Evolutionary conservation across 768 basidiomycete genomes (phyloP).

Genomic region (Lyophyllum shimeji): DNA sequence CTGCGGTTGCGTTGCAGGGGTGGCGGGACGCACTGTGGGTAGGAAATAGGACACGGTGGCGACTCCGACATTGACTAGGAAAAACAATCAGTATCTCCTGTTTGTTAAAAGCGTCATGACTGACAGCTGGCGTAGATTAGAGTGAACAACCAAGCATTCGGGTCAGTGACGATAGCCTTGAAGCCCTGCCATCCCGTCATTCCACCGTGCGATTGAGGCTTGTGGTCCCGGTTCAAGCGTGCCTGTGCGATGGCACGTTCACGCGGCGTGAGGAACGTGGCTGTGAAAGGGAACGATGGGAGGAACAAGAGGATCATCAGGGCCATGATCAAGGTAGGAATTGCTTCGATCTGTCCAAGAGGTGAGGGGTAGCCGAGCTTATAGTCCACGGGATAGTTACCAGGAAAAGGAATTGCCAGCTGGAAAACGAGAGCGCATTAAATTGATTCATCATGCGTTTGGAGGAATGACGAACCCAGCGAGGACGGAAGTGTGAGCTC

Average conservation of each 20-base stretch:
- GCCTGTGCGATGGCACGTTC: constrained; percentile 58
- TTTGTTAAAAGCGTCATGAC: constrained; percentile 7
- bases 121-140: constrained; percentile 52
- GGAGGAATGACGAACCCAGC: constrained; percentile 28
- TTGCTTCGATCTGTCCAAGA: constrained; percentile 47
- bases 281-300: constrained; percentile 56
- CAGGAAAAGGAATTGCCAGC: constrained; percentile 62
- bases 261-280: constrained; percentile 49
- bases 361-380: neutral
- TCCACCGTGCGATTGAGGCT: constrained; percentile 56
- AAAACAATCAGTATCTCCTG: neutral
- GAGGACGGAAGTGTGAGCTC: constrained; percentile 45
- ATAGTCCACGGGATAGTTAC: constrained; percentile 25
- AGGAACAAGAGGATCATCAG: constrained; percentile 46
- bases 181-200: constrained; percentile 58
- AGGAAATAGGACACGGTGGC: constrained; percentile 58
- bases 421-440: constrained; percentile 22
- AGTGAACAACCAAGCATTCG: constrained; percentile 54
- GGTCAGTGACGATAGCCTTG: constrained; percentile 48
- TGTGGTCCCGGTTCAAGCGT: constrained; percentile 54
- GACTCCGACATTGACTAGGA: constrained; percentile 54
- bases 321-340: constrained; percentile 56
- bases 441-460: neutral
- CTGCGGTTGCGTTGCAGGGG: neutral
- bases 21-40: constrained; percentile 39